Conservation (phyloP, 23 red algal genomes). For the Gracilaria gracilis region DNA sequence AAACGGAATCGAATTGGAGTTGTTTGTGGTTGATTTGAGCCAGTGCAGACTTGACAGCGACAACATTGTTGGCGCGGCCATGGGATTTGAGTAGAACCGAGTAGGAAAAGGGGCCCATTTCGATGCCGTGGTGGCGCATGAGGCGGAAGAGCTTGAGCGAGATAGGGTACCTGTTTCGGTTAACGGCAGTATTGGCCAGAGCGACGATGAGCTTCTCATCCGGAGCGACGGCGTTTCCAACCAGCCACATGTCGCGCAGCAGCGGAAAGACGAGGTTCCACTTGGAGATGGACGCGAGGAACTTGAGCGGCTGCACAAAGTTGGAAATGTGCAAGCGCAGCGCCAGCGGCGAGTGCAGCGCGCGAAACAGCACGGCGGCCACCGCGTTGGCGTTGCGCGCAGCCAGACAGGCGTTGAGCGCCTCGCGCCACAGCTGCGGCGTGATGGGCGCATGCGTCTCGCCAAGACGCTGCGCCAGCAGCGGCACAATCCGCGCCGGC, state of each 20-base stretch:
- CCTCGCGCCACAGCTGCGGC: constrained; percentile 2
- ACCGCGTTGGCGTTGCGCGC: constrained; percentile 6
- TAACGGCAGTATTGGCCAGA: constrained; percentile 52
- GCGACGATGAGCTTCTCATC: constrained; percentile 41
- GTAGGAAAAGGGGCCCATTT: constrained; percentile 30
- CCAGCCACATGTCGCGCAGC: background rate
- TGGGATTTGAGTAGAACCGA: constrained; percentile 60
- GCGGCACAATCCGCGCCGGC: constrained; percentile 2
- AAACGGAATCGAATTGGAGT: constrained; percentile 19
- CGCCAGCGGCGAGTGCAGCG: background rate
- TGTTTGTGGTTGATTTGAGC: background rate
- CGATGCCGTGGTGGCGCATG: constrained; percentile 1
- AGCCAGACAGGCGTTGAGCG: constrained; percentile 22
- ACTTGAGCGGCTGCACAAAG: constrained; percentile 18
- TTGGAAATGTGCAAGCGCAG: background rate
- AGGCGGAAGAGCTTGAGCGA: constrained; percentile 20
- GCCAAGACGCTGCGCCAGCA: background rate
- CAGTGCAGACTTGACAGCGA: constrained; percentile 27
- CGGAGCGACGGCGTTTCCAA: constrained; percentile 13
- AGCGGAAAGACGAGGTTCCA: constrained; percentile 25
- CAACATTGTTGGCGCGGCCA: constrained; percentile 40
- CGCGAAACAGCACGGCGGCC: constrained; percentile 16
- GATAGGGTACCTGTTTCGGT: constrained; percentile 1
- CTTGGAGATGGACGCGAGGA: constrained; percentile 16
- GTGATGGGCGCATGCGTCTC: background rate